Evolutionary conservation across 306 rosid genomes (phyloP).

Genomic region (Cyclanthera cordifolia): DNA sequence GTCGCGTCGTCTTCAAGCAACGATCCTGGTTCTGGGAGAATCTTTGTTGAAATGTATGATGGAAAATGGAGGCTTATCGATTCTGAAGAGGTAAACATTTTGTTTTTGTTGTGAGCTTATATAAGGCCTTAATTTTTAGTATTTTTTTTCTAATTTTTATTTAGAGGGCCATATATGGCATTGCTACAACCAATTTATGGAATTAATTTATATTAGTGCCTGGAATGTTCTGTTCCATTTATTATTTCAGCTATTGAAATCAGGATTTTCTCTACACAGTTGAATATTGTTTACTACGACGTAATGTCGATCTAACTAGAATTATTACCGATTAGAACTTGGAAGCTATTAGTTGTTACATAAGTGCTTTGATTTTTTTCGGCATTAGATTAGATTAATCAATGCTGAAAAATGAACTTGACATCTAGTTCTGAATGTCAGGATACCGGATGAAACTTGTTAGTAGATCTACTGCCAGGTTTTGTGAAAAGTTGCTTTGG

Average conservation of each 20-base stretch:
- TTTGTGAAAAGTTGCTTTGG: not conserved
- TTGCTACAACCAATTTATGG: not conserved
- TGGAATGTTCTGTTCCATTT: not conserved
- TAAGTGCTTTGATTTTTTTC: not conserved
- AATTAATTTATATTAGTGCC: not conserved
- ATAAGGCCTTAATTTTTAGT: not conserved
- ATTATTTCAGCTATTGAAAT: not conserved
- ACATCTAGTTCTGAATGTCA: not conserved
- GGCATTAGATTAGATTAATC: not conserved
- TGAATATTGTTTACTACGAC: not conserved
- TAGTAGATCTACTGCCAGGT: not conserved
- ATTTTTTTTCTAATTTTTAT: not conserved
- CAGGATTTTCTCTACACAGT: not conserved
- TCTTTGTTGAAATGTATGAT: slow-evolving; percentile 66
- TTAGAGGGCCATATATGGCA: not conserved
- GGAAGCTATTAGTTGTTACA: not conserved
- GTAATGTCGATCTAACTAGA: not conserved
- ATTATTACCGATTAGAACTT: not conserved
- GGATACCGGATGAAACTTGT: not conserved
- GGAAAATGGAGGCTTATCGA: slow-evolving; percentile 91
- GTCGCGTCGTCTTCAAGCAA: slow-evolving; percentile 85
- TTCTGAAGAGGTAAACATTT: slow-evolving; percentile 65
- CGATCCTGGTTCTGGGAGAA: slow-evolving; percentile 98
- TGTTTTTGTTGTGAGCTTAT: slow-evolving; percentile 5
- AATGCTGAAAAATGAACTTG: not conserved